Conservation (phyloP, 2,329 filamentous ascomycete genomes). For the Nemania diffusa region DNA sequence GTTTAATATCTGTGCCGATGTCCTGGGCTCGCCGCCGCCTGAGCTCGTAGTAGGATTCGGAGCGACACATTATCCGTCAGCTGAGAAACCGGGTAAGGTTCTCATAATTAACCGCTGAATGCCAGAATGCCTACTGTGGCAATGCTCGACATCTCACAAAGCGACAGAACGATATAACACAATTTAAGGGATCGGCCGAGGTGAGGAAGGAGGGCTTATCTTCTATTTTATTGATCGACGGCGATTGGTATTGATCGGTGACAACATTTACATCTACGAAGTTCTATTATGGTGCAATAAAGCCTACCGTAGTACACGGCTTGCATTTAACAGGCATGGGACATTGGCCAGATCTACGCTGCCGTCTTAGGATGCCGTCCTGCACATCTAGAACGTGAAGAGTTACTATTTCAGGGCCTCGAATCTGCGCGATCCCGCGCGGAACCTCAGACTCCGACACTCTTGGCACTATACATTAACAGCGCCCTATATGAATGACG, state of each 20-base stretch:
- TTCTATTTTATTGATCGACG: background rate
- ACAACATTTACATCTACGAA: background rate
- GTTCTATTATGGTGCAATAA: background rate
- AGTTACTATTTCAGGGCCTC: constrained; percentile 5
- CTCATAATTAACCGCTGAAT: constrained; percentile 24
- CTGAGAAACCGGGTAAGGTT: constrained; percentile 21
- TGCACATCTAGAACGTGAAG: background rate
- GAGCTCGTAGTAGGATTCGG: background rate
- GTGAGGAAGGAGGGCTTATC: background rate
- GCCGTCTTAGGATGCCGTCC: background rate
- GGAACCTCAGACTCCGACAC: constrained; percentile 12
- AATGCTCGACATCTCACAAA: background rate
- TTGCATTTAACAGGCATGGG: background rate
- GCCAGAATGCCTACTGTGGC: background rate
- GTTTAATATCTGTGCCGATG: background rate
- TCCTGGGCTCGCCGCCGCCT: no score
- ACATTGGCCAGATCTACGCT: background rate
- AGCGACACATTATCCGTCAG: background rate
- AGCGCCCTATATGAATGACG: background rate
- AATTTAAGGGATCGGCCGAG: background rate
- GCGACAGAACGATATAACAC: background rate
- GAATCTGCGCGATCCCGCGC: constrained; percentile 1
- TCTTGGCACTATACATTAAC: constrained; percentile 21
- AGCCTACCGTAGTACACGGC: background rate
- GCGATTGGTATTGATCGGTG: background rate